Base-by-base conservation (phyloP, 192 early-diverging fungal species). In the Geranomyces michiganensis region DNA sequence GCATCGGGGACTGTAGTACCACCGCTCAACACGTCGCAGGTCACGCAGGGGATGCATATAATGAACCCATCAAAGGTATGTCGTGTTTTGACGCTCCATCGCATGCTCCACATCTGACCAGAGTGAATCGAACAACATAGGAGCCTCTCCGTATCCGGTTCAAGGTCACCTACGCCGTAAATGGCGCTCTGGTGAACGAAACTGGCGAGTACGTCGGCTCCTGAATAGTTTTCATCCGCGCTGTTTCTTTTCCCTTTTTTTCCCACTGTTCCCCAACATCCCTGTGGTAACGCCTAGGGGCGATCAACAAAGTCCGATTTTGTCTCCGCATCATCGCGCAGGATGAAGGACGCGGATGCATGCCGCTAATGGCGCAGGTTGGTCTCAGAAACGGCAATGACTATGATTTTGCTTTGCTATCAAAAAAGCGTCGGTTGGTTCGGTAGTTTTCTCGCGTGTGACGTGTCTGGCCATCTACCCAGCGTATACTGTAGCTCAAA, bases 111-210 rank as follows among this genome's bases (percentile, higher is more conserved):
- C 63, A 65, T 46, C 22, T 49, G 0, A 1, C 22, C 17, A 0
- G 22, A 21, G 48, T 1, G 48, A 49, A 21, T 49, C 22, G 48
- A 49, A 49, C 0, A n/a, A 21, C 19, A 1, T 49, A 82, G 80
- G 79, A 82, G 48, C 61, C 75, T 1, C 44, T 87, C 21, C 77
- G 81, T 24, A 14, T 87, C 27, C 55, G 80, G 58, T 87, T 80
- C 58, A 78, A 75, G 31, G 60, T 87, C 8, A 68, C 69, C 48
- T 87, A 87, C 62, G 67, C 70, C 14, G 67, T 87, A 30, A 87
- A 87, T 68, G 85, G 85, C n/a, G 85, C 85, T 15, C n/a, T 74
- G 26, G 85, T 87, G 1, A 80, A 80, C 36, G 85, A 87, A 55
- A 15, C 53, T 10, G 85, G 85, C 7, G 85, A 87, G 27, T 78